Percentiles rank a stretch among this genome's conserved stretches.
Conservation (phyloP, 129 eudicot species). For the Helianthus tuberosus region DNA sequence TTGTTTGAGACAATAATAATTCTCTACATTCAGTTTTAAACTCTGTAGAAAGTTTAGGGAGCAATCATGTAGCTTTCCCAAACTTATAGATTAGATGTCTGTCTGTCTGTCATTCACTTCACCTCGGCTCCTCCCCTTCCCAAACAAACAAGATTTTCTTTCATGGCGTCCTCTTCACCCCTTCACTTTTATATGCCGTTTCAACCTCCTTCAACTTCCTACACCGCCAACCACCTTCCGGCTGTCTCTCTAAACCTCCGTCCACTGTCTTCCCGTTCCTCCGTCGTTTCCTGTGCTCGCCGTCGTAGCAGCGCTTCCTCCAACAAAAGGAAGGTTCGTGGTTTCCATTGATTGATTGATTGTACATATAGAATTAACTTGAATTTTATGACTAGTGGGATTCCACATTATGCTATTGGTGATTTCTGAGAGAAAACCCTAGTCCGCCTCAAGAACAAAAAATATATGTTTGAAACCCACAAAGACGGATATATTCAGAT, state of each 20-base stretch:
- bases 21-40: neutral
- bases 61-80: neutral
- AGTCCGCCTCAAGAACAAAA: too few species aligned
- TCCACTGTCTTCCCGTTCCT: conserved; percentile 31
- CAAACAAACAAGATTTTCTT: neutral
- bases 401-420: too few species aligned
- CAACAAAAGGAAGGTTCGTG: conserved; percentile 49
- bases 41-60: conserved; percentile 6
- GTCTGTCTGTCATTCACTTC: neutral
- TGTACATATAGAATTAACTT: neutral
- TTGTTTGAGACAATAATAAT: too few species aligned
- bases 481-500: too few species aligned
- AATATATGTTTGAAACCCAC: too few species aligned
- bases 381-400: neutral
- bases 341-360: neutral
- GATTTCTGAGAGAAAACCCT: too few species aligned
- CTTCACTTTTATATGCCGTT: conserved; percentile 38
- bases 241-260: conserved; percentile 23
- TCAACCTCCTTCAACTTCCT: conserved; percentile 31
- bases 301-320: conserved; percentile 50
- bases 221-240: conserved; percentile 27
- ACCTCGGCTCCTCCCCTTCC: neutral
- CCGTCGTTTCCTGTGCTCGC: conserved; percentile 51
- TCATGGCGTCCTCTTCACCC: conserved; percentile 54
- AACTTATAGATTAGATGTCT: conserved; percentile 21